Evolutionary conservation across 306 rosid genomes (phyloP).

Genomic region (Biancaea sappan): DNA sequence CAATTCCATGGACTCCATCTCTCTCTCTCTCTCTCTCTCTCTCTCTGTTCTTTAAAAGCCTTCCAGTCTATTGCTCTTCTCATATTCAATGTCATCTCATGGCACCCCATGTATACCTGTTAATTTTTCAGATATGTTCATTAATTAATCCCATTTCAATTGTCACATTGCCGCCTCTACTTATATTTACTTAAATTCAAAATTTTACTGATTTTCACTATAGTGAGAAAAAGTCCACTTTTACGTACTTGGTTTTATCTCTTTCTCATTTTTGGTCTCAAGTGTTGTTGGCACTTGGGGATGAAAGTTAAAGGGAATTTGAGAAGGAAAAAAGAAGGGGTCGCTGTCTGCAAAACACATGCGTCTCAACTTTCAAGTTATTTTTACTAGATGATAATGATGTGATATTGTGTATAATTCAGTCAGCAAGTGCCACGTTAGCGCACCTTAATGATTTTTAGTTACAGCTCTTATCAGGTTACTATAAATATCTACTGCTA

Average conservation of each 20-base stretch:
- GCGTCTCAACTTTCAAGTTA: not conserved
- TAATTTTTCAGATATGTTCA: not conserved
- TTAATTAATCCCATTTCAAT: too few species aligned
- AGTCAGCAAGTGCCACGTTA: not conserved
- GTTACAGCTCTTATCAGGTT: not conserved
- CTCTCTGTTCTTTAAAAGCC: not conserved
- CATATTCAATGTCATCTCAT: not conserved
- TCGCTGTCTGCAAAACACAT: not conserved
- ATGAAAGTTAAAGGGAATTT: too few species aligned
- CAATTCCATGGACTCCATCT: slow-evolving; percentile 20
- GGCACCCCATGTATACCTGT: not conserved
- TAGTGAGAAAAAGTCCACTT: not conserved
- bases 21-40: not conserved
- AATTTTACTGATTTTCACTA: not conserved
- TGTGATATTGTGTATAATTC: not conserved
- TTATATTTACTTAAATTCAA: too few species aligned
- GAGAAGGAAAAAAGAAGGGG: not conserved
- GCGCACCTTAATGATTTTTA: not conserved
- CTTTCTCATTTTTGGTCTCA: not conserved
- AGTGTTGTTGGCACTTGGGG: not conserved
- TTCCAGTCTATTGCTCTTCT: too few species aligned
- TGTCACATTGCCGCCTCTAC: not conserved
- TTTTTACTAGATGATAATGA: not conserved
- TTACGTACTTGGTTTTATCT: not conserved
- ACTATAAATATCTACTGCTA: too few species aligned